Percentiles rank a stretch among this genome's conserved stretches.
phyloP scores from a whole-genome alignment of 1,284 basidiomycete species.

The Tetrapyrgos nigripes region DNA sequence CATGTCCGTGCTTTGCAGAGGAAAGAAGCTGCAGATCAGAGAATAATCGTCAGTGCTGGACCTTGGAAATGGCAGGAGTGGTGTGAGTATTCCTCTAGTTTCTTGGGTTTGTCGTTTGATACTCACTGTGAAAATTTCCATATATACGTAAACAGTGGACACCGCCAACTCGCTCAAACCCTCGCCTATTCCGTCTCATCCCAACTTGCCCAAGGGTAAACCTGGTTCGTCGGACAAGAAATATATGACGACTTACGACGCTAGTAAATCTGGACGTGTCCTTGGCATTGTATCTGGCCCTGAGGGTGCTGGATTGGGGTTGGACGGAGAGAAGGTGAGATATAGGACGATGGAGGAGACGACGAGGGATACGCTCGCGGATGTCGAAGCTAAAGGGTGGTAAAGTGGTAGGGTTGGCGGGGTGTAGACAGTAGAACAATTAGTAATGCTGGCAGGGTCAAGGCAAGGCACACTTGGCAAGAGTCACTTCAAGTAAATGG shows the following conservation, averaged over 20 bases:
- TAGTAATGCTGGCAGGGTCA: too few relatives aligned
- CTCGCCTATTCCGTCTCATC: conserved; percentile 28
- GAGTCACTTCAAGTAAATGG: too few relatives aligned
- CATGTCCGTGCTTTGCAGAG: conserved; percentile 56
- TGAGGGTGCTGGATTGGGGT: not conserved
- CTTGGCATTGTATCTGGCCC: not conserved
- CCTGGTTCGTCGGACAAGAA: conserved; percentile 37
- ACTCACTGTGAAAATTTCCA: conserved; percentile 4
- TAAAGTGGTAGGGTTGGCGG: conserved; percentile 14
- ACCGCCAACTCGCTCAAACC: conserved; percentile 33
- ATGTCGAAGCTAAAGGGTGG: conserved; percentile 49
- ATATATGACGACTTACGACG: conserved; percentile 42
- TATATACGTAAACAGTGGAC: too few relatives aligned
- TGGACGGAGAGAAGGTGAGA: conserved; percentile 29
- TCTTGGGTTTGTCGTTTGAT: not conserved
- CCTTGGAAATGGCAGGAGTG: conserved; percentile 38
- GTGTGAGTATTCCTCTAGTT: conserved; percentile 26
- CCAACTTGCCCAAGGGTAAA: conserved; percentile 31
- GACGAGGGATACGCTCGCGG: conserved; percentile 45
- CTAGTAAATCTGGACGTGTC: conserved; percentile 43
- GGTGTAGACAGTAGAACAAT: not conserved
- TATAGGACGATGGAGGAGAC: conserved; percentile 49
- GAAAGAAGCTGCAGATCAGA: conserved; percentile 55
- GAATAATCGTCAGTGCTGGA: conserved; percentile 47
- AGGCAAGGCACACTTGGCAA: too few relatives aligned